Conservation (phyloP, 1,139 yeast species). For the Scheffersomyces illinoinensis region DNA sequence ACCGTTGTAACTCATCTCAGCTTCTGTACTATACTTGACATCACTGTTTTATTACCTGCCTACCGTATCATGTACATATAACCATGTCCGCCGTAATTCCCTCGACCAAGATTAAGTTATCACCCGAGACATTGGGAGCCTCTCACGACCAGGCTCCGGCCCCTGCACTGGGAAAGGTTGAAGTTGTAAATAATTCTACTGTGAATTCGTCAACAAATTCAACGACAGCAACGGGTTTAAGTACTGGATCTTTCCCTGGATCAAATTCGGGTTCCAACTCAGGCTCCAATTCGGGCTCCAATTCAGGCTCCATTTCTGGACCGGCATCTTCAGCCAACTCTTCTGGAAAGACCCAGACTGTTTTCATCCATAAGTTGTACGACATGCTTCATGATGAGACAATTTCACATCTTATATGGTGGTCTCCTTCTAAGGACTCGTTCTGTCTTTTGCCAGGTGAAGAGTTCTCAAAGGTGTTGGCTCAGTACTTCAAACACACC, state of each 20-base stretch:
- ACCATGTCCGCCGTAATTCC: background rate
- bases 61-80: background rate
- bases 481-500: constrained; percentile 73
- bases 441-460: constrained; percentile 52
- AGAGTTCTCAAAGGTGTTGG: constrained; percentile 60
- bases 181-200: background rate
- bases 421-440: constrained; percentile 45
- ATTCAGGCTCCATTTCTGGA: background rate
- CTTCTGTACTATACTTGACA: background rate
- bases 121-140: background rate
- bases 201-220: background rate
- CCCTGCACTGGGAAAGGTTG: background rate
- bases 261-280: too few species aligned
- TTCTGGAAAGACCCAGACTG: constrained; percentile 48
- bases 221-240: background rate
- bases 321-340: constrained; percentile 22
- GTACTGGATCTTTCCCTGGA: too few species aligned
- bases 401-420: constrained; percentile 53
- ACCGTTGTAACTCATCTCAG: background rate
- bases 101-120: background rate
- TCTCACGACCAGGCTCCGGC: background rate
- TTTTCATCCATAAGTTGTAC: constrained; percentile 64
- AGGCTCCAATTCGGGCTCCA: background rate
- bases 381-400: constrained; percentile 60
- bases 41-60: background rate